Conservation (phyloP, 2,329 filamentous ascomycete genomes). For the Pezizomycotina sp. region DNA sequence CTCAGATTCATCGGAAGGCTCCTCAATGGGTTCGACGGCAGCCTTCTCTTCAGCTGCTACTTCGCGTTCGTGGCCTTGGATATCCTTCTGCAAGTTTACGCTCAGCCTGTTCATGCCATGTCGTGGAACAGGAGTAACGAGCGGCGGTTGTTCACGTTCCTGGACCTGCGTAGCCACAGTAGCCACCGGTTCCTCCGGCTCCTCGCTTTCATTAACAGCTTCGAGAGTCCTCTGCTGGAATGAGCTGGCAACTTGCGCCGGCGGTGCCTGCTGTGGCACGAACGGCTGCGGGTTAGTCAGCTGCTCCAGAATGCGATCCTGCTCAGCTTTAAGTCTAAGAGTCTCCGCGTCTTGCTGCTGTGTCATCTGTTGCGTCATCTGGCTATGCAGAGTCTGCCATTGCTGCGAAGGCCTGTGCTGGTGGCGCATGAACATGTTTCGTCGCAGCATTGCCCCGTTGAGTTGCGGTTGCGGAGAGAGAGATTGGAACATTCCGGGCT, state of each 20-base stretch:
- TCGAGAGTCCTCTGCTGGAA: conserved; percentile 17
- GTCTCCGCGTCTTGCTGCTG: conserved; percentile 14
- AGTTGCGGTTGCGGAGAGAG: conserved; percentile 17
- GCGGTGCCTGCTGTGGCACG: conserved; percentile 6
- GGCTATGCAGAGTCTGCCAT: conserved; percentile 17
- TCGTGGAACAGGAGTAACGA: conserved; percentile 24
- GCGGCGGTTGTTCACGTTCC: conserved; percentile 13
- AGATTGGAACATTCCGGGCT: conserved; percentile 7
- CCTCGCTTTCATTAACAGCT: conserved; percentile 12
- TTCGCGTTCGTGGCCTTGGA: conserved; percentile 24
- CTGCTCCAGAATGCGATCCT: conserved; percentile 12
- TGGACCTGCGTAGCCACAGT: conserved; percentile 1
- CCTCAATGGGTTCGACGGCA: conserved; percentile 1
- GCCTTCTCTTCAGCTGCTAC: conserved; percentile 7
- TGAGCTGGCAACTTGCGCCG: conserved; percentile 10
- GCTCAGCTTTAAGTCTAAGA: conserved; percentile 9
- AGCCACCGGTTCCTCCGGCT: conserved; percentile 6
- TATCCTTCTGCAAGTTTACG: conserved; percentile 24
- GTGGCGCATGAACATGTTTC: conserved; percentile 16
- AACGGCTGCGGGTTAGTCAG: conserved; percentile 9
- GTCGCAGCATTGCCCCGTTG: conserved; percentile 17
- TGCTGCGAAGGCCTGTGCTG: conserved; percentile 17
- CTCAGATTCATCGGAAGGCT: conserved; percentile 1
- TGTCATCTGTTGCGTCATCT: conserved; percentile 13
- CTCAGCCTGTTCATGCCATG: conserved; percentile 24